phyloP scores from a whole-genome alignment of 768 basidiomycete genomes.

The Lanmaoa rubissima region DNA sequence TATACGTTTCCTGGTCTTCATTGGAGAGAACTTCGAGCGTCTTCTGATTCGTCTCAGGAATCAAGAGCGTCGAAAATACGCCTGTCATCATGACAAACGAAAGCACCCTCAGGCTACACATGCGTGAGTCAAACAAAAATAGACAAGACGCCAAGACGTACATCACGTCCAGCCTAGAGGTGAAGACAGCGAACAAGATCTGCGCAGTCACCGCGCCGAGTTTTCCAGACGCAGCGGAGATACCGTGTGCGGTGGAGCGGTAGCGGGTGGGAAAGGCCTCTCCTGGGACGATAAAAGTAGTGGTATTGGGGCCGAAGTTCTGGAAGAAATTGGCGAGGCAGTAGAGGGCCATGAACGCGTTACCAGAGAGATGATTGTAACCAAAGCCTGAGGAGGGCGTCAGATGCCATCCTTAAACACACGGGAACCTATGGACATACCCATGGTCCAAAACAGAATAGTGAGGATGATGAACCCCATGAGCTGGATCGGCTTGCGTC shows the following conservation, averaged over 20 bases:
- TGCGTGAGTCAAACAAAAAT: neutral
- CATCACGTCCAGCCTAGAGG: neutral
- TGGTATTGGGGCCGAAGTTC: conserved; percentile 79
- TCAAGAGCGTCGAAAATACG: conserved; percentile 68
- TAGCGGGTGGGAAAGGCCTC: conserved; percentile 86
- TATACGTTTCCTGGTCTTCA: conserved; percentile 35
- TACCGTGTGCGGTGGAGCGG: conserved; percentile 78
- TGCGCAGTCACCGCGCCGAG: conserved; percentile 77
- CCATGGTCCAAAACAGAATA: conserved; percentile 61
- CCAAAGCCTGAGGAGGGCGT: conserved; percentile 50
- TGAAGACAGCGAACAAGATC: conserved; percentile 31
- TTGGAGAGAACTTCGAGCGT: conserved; percentile 66
- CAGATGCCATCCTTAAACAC: neutral
- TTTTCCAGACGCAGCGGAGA: conserved; percentile 78
- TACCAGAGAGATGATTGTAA: conserved; percentile 42
- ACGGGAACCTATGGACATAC: conserved; percentile 34
- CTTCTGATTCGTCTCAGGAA: conserved; percentile 69
- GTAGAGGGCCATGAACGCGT: conserved; percentile 71
- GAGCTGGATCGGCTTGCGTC: conserved; percentile 77
- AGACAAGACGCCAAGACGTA: neutral
- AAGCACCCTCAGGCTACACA: conserved; percentile 56
- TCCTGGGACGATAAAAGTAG: conserved; percentile 76
- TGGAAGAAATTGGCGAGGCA: conserved; percentile 83
- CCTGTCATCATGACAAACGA: conserved; percentile 83
- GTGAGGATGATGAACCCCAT: conserved; percentile 72